Evolutionary conservation across 306 rosid genomes (phyloP).

Genomic region (Acacia crassicarpa): DNA sequence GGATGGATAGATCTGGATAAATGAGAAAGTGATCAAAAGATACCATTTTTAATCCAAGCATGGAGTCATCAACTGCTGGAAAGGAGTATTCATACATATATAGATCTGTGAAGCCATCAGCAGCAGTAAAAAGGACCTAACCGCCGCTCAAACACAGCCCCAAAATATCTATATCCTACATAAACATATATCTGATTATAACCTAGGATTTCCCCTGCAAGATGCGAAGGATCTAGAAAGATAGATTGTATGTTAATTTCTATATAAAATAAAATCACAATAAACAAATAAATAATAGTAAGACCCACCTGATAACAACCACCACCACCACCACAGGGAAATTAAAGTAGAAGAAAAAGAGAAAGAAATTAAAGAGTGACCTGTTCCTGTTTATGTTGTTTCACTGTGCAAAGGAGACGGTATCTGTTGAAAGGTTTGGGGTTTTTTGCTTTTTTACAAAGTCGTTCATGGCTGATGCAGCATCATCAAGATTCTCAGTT

Average conservation of each 20-base stretch:
- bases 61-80: conserved; percentile 17
- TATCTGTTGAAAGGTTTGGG: conserved; percentile 17
- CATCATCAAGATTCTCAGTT: conserved; percentile 99
- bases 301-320: conserved; percentile 47
- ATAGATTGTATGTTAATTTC: conserved; percentile 12
- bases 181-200: conserved; percentile 1
- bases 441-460: conserved; percentile 27
- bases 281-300: neutral
- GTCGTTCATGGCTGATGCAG: conserved; percentile 94
- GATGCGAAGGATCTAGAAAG: conserved; percentile 8
- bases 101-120: conserved; percentile 52
- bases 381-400: conserved; percentile 6
- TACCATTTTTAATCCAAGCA: conserved; percentile 39
- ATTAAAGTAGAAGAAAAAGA: neutral
- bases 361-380: conserved; percentile 16
- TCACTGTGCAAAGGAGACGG: conserved; percentile 31
- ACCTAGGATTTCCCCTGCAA: conserved; percentile 40
- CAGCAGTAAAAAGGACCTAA: conserved; percentile 35
- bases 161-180: conserved; percentile 3
- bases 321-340: neutral
- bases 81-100: conserved; percentile 39
- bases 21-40: conserved; percentile 35
- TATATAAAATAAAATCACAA: neutral
- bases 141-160: conserved; percentile 8
- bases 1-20: conserved; percentile 3